A percentile compares a stretch with the other conserved stretches of the same genome.
These are phyloP conservation scores for Rosa rugosa DNA, from an alignment of 306 rosid species.

Conservation along the genomic window DNA sequence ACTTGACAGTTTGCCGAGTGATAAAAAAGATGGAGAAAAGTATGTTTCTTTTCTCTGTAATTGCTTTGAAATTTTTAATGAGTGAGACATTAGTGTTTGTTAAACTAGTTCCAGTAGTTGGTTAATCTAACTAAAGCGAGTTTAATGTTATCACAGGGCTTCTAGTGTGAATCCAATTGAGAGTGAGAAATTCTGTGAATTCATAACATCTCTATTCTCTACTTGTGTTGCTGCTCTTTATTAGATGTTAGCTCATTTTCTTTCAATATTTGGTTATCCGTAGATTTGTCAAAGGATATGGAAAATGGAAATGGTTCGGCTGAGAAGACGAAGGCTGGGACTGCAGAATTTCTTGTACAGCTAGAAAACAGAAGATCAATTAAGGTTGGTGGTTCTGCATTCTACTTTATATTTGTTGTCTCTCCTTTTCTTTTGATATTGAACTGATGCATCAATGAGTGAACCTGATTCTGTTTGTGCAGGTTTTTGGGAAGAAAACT, in stretches of 20 bases:
- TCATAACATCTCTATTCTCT: slow-evolving; percentile 11
- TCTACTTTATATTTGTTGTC: neutral
- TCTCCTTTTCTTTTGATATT: neutral
- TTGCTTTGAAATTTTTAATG: neutral
- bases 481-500: slow-evolving; percentile 83
- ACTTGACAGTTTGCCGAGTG: slow-evolving; percentile 43
- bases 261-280: slow-evolving; percentile 18
- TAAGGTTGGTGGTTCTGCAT: slow-evolving; percentile 46
- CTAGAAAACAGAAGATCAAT: slow-evolving; percentile 77
- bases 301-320: slow-evolving; percentile 39
- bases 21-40: slow-evolving; percentile 37
- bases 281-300: slow-evolving; percentile 39
- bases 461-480: slow-evolving; percentile 17
- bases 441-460: neutral
- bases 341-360: slow-evolving; percentile 72
- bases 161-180: slow-evolving; percentile 20
- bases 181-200: slow-evolving; percentile 37
- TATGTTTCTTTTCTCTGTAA: slow-evolving; percentile 34
- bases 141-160: slow-evolving; percentile 41
- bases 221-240: neutral
- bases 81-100: neutral
- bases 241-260: slow-evolving; percentile 13
- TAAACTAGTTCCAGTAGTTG: neutral
- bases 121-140: neutral
- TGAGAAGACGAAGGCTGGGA: slow-evolving; percentile 59